Conservation (phyloP, 1,284 basidiomycete genomes). For the Golubevia pallescens region DNA sequence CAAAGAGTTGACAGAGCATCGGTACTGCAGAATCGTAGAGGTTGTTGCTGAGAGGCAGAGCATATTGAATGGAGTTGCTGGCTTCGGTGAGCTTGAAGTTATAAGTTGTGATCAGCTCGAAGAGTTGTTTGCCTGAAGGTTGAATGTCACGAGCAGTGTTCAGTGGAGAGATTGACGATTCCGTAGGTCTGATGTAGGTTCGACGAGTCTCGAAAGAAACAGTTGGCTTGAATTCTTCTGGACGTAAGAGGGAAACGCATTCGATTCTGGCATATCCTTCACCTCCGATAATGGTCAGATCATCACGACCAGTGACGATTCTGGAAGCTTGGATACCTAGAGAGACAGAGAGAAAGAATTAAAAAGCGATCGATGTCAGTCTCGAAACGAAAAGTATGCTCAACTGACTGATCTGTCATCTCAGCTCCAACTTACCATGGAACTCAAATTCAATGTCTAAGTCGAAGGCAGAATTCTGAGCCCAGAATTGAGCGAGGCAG, state of each 20-base stretch:
- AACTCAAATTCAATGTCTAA: conserved; percentile 61
- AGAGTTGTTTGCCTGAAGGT: conserved; percentile 51
- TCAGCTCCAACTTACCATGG: conserved; percentile 36
- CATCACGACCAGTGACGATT: conserved; percentile 38
- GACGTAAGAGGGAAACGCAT: conserved; percentile 42
- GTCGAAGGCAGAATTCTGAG: conserved; percentile 51
- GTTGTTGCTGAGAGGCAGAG: conserved; percentile 52
- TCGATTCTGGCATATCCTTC: conserved; percentile 54
- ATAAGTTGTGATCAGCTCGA: conserved; percentile 63
- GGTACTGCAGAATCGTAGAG: conserved; percentile 62
- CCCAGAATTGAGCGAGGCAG: conserved; percentile 64
- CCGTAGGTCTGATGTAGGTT: conserved; percentile 48
- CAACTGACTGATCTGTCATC: background rate
- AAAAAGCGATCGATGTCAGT: background rate
- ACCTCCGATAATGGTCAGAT: conserved; percentile 55
- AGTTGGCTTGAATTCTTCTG: conserved; percentile 55
- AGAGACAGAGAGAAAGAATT: background rate
- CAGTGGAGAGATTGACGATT: conserved; percentile 44
- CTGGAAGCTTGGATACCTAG: conserved; percentile 25
- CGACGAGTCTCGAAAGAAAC: conserved; percentile 59
- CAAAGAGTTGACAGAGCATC: conserved; percentile 46
- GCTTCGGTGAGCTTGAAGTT: conserved; percentile 50
- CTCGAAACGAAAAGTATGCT: background rate
- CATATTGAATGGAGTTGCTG: conserved; percentile 38
- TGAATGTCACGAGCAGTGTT: conserved; percentile 45